Conservation (phyloP, 768 basidiomycete species). For the Leccinum ochraceum region DNA sequence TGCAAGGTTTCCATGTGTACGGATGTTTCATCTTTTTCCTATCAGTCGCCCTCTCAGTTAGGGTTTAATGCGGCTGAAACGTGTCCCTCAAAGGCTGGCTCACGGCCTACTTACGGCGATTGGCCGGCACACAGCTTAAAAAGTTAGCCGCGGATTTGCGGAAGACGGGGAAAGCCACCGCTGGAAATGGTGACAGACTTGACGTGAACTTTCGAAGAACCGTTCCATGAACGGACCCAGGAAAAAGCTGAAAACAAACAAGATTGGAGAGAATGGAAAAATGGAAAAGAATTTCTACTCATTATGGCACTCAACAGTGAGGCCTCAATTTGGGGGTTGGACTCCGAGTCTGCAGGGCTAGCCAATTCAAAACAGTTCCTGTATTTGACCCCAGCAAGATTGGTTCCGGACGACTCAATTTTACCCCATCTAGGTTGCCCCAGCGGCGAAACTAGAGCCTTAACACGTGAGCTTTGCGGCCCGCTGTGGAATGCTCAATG, state of each 20-base stretch:
- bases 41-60: conserved; percentile 13
- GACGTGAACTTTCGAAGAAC: neutral
- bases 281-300: neutral
- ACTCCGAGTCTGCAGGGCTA: conserved; percentile 1
- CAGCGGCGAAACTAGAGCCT: conserved; percentile 14
- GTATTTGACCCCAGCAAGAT: conserved; percentile 1
- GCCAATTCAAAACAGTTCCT: neutral
- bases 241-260: neutral
- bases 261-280: neutral
- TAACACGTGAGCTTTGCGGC: conserved; percentile 13
- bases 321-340: conserved; percentile 2
- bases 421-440: conserved; percentile 12
- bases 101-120: conserved; percentile 9
- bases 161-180: conserved; percentile 3
- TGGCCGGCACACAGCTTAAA: conserved; percentile 7
- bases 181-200: neutral
- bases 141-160: conserved; percentile 20
- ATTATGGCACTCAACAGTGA: conserved; percentile 7
- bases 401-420: neutral
- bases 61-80: conserved; percentile 30
- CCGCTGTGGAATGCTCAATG: neutral
- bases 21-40: conserved; percentile 17
- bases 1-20: conserved; percentile 21
- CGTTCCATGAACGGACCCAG: neutral
- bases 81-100: conserved; percentile 15